phyloP scores from a whole-genome alignment of 2,329 filamentous ascomycete species.

The Dissoconium aciculare region DNA sequence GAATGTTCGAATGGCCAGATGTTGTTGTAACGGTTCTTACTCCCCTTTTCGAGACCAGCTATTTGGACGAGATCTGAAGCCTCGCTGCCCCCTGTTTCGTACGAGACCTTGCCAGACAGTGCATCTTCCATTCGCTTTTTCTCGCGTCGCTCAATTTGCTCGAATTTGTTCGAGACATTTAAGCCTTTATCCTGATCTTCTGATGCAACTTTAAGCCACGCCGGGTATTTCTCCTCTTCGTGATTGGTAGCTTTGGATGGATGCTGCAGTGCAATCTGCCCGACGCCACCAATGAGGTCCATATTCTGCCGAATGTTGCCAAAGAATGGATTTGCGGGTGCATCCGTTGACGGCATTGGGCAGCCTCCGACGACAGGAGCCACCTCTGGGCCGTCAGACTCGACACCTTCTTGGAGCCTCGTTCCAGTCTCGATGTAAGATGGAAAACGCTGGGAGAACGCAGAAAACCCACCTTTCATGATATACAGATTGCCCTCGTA shows the following conservation, averaged over 20 bases:
- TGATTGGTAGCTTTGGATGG: slow-evolving; percentile 38
- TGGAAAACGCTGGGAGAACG: slow-evolving; percentile 55
- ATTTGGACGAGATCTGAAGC: slow-evolving; percentile 45
- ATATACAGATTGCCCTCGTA: slow-evolving; percentile 62
- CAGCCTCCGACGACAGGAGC: slow-evolving; percentile 82
- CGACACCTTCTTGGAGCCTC: slow-evolving; percentile 10
- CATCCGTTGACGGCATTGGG: slow-evolving; percentile 54
- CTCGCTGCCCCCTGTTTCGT: slow-evolving; percentile 27
- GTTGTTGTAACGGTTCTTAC: slow-evolving; percentile 94
- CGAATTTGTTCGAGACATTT: slow-evolving; percentile 64
- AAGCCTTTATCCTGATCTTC: slow-evolving; percentile 59
- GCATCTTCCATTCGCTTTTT: slow-evolving; percentile 86
- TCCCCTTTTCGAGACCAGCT: slow-evolving; percentile 84
- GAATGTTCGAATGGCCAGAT: slow-evolving; percentile 94
- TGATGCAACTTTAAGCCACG: slow-evolving; percentile 60
- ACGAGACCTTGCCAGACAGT: slow-evolving; percentile 45
- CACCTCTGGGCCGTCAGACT: slow-evolving; percentile 33
- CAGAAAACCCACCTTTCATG: slow-evolving; percentile 65
- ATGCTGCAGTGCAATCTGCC: slow-evolving; percentile 52
- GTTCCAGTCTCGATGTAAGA: slow-evolving; percentile 46
- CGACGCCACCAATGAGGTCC: slow-evolving; percentile 85
- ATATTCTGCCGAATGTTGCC: slow-evolving; percentile 93
- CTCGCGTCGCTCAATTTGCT: slow-evolving; percentile 70
- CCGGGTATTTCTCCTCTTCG: slow-evolving; percentile 44
- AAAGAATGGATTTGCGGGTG: slow-evolving; percentile 76